Conservation (phyloP, 305 asterid species). For the Rubia tinctorum region DNA sequence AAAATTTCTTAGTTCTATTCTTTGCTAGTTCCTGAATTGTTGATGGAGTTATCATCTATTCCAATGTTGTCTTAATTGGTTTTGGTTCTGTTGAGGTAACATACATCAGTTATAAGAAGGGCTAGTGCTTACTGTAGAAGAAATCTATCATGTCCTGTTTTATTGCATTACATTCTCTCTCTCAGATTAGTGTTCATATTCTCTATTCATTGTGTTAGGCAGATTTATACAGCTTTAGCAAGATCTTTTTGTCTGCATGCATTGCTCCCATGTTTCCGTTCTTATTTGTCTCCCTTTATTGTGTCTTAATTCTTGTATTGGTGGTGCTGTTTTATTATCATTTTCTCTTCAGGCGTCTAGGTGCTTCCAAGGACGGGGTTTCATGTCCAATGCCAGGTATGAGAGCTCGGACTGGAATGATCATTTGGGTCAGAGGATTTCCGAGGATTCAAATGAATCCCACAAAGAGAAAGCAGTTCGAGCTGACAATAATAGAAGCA, state of each 20-base stretch:
- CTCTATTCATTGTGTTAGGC: background rate
- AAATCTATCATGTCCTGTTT: background rate
- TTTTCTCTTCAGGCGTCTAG: constrained; percentile 49
- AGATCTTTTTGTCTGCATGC: background rate
- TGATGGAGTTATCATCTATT: background rate
- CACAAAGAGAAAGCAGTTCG: constrained; percentile 17
- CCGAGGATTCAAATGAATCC: constrained; percentile 16
- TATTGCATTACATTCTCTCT: background rate
- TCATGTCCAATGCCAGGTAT: constrained; percentile 22
- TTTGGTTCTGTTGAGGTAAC: background rate
- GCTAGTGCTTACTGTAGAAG: background rate
- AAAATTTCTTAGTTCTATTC: background rate
- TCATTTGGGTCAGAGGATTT: constrained; percentile 23
- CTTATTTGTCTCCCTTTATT: background rate
- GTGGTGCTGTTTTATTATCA: background rate
- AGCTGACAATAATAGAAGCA: constrained; percentile 14
- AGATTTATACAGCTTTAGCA: background rate
- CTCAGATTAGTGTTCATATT: background rate
- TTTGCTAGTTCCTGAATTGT: constrained; percentile 4
- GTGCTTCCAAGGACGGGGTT: constrained; percentile 36
- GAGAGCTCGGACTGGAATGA: constrained; percentile 29
- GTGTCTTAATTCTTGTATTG: constrained; percentile 10
- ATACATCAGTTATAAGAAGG: background rate
- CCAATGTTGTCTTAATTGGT: background rate
- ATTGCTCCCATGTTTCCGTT: background rate